Evolutionary conservation across 495 filamentous ascomycete species (phyloP), one percentile per base, ranked within the genome.

Genomic region (Neurospora sp.): DNA sequence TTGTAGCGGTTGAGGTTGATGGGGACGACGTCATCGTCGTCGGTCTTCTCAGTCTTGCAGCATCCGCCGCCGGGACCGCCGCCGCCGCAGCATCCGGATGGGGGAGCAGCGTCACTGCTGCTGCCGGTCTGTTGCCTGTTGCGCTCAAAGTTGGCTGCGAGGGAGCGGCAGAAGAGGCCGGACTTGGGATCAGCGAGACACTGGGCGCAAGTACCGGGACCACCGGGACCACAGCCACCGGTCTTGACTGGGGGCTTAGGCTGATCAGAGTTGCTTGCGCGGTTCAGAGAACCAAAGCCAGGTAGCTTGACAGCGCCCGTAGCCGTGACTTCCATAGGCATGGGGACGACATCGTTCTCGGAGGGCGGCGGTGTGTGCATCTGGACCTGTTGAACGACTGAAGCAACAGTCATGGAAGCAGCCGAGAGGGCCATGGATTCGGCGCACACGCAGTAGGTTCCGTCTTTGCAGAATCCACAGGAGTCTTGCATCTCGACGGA

Each of bases 391-490:
- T 89, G 80, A 14, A 78, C 71, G 10, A 76, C 70, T 27, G 73
- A 70, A 3, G 70, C 69, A 31, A 81, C 73, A 9, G 78, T 76
- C 41, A 79, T 76, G 5, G 77, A 83, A 5, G 86, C 84, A 10
- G 89, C 54, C 1, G 54, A 62, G 7, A 62, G 23, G 27, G 54
- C 87, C 72, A 78, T 75, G 78, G 92, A 86, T 72, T 95, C 92
- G 38, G 91, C 92, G 79, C 93, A 97, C 72, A 94, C 88, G 78
- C 93, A 97, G 76, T 92, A 91, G 1, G 90, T 93, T 18, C 92
- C 92, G 71, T 94, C 92, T 76, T 90, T 87, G 80, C 93, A 97
- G 83, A 96, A 96, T n/a, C 93, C 93, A 77, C 93, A 97, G 11
- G 90, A 87, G 70, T 96, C 93, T 66, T 79, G 77, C 6, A 77